Evolutionary conservation across 179 eudicot genomes (phyloP), one percentile per base, ranked within the genome.

Genomic region (Amaranthus tricolor): DNA sequence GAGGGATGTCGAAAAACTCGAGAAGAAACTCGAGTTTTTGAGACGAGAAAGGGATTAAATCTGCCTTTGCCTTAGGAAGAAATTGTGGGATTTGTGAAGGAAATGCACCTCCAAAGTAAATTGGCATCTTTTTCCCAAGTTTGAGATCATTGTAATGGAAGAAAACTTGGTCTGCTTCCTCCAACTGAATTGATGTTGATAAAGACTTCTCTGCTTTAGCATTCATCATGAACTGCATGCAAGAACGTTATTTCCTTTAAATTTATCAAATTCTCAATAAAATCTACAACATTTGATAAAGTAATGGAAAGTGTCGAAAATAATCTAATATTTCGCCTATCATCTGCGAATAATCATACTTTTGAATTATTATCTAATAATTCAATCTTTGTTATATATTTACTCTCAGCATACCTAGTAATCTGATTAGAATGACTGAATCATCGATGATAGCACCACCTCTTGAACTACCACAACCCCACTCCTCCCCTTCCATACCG

Each of bases 41-140:
- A 7, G 68, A 54, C 5, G 89, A 79, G 78, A 88, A 88, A 24
- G 91, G 91, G 51, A 88, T 86, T 6, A 77, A 54, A 68, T 86
- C 83, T 0, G 87, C 77, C 79, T 84, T 82, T 15, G 86, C 77
- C 72, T 57, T 81, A 2, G 89, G 62, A 6, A 88, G 75, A 1
- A 86, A 48, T 45, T 73, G 82, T 12, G 86, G 88, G 3, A 76
- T 67, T 31, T 59, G 52, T 2, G 84, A 72, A 59, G 81, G 80
- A 54, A 81, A 75, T 60, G 69, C 76, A 52, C 52, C 71, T 48
- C 85, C 71, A 62, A 86, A 88, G 76, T 84, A 84, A 14, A 86
- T 65, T 15, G 75, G 77, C 51, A 82, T 79, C 40, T 16, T 54
- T 9, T 75, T 74, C 2, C 89, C 88, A 55, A 55, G 17, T 15